A percentile compares a stretch with the other conserved stretches of the same genome.
Conservation (phyloP, 352 stramenopile species). For the Lagenidium sp. region DNA sequence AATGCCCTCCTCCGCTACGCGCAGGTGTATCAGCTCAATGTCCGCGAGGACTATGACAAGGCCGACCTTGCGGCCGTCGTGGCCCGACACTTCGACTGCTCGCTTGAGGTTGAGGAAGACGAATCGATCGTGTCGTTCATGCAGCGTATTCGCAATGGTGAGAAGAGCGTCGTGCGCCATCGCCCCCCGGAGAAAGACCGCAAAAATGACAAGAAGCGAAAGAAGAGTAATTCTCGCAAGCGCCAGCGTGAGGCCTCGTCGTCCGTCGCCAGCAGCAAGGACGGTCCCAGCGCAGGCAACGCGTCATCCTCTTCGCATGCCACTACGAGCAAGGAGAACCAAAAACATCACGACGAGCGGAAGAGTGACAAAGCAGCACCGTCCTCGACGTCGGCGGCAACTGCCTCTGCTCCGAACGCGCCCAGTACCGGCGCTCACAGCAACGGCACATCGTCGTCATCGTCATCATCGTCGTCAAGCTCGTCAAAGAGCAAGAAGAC, state of each 20-base stretch:
- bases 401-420: slow-evolving; percentile 4
- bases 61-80: slow-evolving; percentile 70
- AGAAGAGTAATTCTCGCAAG: slow-evolving; percentile 68
- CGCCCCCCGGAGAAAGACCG: slow-evolving; percentile 53
- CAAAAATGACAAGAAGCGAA: slow-evolving; percentile 46
- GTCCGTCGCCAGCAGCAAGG: slow-evolving; percentile 2
- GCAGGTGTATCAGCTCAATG: slow-evolving; percentile 69
- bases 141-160: slow-evolving; percentile 75
- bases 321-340: neutral
- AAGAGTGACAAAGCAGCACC: slow-evolving; percentile 2
- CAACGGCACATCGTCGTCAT: slow-evolving; percentile 1
- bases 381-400: neutral
- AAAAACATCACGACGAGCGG: neutral
- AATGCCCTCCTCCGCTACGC: slow-evolving; percentile 67
- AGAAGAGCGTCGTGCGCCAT: slow-evolving; percentile 46
- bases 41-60: slow-evolving; percentile 49
- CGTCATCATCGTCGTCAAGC: neutral
- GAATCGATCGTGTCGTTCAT: slow-evolving; percentile 83
- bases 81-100: slow-evolving; percentile 69
- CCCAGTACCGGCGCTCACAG: neutral
- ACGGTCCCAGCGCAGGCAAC: slow-evolving; percentile 1
- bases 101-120: slow-evolving; percentile 78
- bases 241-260: slow-evolving; percentile 47
- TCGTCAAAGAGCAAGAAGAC: slow-evolving; percentile 22
- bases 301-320: neutral